Evolutionary conservation across 352 stramenopile genomes (phyloP), one percentile per base, ranked within the genome.

Genomic region (Phytophthora europaea): DNA sequence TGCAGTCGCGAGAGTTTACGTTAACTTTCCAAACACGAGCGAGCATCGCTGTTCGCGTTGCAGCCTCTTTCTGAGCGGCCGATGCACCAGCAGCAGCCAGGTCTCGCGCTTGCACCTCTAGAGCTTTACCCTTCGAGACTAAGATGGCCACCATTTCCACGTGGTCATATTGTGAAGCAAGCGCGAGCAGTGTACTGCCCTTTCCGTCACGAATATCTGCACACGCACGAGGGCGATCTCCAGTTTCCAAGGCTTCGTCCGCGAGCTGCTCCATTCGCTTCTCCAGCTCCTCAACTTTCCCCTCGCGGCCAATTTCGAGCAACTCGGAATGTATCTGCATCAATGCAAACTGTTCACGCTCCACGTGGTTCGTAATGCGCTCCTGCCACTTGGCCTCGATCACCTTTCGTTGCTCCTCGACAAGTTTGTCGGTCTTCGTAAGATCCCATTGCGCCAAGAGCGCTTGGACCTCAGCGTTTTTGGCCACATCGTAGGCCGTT

Each of bases 331-430:
- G 89, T 64, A 97, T 91, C 10, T 93, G 84, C 76, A 92, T 85
- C 23, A 94, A 73, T 5, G 93, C 92, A 40, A 94, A 84, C 47
- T 87, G 82, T 66, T 98, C 92, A 1, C 92, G 83, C 59, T 97
- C 90, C 15, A 96, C 85, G 45, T 97, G 90, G 22, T 81, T 95
- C 0, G 80, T 94, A 61, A 98, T 94, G 7, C 92, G 80, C 60
- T 93, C 87, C 62, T 98, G 83, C 81, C 94, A 88, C 57, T 96
- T 93, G 1, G 79, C 75, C 60, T 95, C 80, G 28, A 97, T 96
- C 28, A 91, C 61, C 33, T 82, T 75, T 15, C 80, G 73, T 3
- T 91, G 77, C 54, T 93, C 66, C 8, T 92, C 84, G 7, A 96
- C 59, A 0, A 98, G 72, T 38, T 57, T 79, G 12, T 95, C 80